Percentiles rank a stretch among this genome's conserved stretches.
Evolutionary conservation across 106 monocot genomes (phyloP).

Genomic region (Acorus calamus): DNA sequence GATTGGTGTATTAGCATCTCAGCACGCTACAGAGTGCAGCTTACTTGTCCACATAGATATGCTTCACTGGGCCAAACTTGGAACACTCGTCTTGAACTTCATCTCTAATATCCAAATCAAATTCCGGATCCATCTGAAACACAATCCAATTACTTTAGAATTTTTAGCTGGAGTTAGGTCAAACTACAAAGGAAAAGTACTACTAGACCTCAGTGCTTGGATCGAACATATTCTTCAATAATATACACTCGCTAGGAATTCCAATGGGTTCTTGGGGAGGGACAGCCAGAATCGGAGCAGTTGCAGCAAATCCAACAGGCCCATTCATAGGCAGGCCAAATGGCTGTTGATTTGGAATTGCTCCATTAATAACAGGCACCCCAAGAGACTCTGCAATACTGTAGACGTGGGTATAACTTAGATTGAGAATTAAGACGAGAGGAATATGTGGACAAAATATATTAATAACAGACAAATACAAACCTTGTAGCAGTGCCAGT

Average conservation of each 20-base stretch:
- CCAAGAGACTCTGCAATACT: constrained; percentile 19
- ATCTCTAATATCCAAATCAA: constrained; percentile 30
- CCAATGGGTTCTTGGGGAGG: constrained; percentile 9
- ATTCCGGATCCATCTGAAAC: constrained; percentile 22
- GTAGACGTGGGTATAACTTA: not conserved
- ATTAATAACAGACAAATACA: no score
- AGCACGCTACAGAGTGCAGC: not conserved
- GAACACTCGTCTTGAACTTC: constrained; percentile 29
- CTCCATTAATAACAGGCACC: constrained; percentile 8
- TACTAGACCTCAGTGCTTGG: constrained; percentile 17
- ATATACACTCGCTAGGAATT: constrained; percentile 17
- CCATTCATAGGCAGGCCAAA: constrained; percentile 9
- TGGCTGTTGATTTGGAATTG: constrained; percentile 3
- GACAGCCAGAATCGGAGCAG: not conserved
- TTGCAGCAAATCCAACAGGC: not conserved
- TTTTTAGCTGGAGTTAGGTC: not conserved
- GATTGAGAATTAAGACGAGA: no score
- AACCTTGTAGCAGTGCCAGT: no score
- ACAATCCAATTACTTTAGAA: not conserved
- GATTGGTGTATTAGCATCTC: no score
- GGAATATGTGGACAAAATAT: no score
- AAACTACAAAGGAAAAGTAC: not conserved
- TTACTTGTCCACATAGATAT: constrained; percentile 26
- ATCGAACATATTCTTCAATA: constrained; percentile 29
- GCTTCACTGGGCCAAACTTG: constrained; percentile 19